Evolutionary conservation across 306 rosid genomes (phyloP).

Genomic region (Luffa aegyptiaca): DNA sequence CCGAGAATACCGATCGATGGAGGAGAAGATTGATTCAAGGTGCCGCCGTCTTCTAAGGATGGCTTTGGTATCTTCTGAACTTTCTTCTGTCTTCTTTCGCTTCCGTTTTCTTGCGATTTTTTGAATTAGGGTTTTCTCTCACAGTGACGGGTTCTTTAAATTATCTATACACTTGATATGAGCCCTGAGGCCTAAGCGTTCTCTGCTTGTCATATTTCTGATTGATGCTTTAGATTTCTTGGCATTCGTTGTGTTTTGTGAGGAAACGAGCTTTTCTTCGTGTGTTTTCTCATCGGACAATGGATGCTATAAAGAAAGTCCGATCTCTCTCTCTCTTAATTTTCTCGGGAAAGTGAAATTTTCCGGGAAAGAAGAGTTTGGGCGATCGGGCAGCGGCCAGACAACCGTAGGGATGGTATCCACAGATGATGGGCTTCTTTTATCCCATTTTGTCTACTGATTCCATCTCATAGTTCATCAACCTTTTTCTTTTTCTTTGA

Average conservation of each 20-base stretch:
- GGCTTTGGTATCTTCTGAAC: slow-evolving; percentile 42
- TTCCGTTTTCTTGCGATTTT: not conserved
- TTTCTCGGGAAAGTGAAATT: not conserved
- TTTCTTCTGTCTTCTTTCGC: not conserved
- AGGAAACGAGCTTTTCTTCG: not conserved
- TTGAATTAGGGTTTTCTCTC: slow-evolving; percentile 19
- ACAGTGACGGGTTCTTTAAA: slow-evolving; percentile 29
- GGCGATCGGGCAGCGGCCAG: slow-evolving; percentile 67
- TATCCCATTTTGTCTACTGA: slow-evolving; percentile 50
- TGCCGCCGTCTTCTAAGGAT: slow-evolving; percentile 33
- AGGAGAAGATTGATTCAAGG: slow-evolving; percentile 13
- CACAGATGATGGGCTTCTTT: slow-evolving; percentile 51
- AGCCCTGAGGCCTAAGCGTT: slow-evolving; percentile 60
- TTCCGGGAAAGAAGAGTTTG: not conserved
- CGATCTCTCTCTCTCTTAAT: slow-evolving; percentile 14
- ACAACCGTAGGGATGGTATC: slow-evolving; percentile 93
- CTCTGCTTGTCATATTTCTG: not conserved
- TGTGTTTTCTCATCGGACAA: slow-evolving; percentile 25
- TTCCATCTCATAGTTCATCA: slow-evolving; percentile 46
- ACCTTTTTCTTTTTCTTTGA: no score
- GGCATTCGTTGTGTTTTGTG: slow-evolving; percentile 30
- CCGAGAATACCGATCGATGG: not conserved
- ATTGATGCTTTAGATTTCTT: not conserved
- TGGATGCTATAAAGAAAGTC: slow-evolving; percentile 48
- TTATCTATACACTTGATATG: slow-evolving; percentile 65